Base-by-base conservation (phyloP, 768 basidiomycete species). In the Lactarius vividus region DNA sequence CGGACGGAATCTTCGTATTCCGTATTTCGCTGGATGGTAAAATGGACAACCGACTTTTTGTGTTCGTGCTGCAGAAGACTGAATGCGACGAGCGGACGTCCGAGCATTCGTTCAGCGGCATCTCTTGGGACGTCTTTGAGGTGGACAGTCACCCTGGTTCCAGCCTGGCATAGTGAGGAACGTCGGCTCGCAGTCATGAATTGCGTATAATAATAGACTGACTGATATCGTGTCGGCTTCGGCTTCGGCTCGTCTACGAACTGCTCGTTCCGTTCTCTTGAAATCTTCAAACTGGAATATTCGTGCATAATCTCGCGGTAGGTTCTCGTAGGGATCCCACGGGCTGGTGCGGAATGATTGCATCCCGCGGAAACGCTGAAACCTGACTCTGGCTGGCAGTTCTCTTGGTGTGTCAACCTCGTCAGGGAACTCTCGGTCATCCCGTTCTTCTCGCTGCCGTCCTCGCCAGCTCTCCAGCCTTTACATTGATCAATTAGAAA, bases 271-370 rank as follows among this genome's bases (percentile, higher is more conserved):
- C 6, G 94, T 97, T 23, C 89, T 84, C 74, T 87, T 91, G 79
- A 91, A 97, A 71, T 96, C 92, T 77, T 98, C 95, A 72, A 98
- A 97, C 75, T 95, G 92, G 78, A 98, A 99, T 71, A 98, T 96
- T 49, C 90, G 84, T 2, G 90, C 94, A 72, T 98, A 98, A 74
- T 99, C 95, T 58, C 88, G 78, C 15, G 96, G 96, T 13, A 99
- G 81, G 72, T 96, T 96, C 77, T 99, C 96, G 71, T 90, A 98
- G 9, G 96, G 88, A 75, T 98, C 97, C 97, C 96, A 99, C 42
- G 92, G 93, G 74, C 92, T 95, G 7, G 96, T 98, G 42, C 96
- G 81, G 82, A 99, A 92, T 16, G 92, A 94, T 56, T 87, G 87
- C 77, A 99, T 76, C 9, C 96, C 96, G 64, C 96, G 87, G 75